Evolutionary conservation across 768 basidiomycete genomes (phyloP).

Genomic region (Chalciporus piperatus): DNA sequence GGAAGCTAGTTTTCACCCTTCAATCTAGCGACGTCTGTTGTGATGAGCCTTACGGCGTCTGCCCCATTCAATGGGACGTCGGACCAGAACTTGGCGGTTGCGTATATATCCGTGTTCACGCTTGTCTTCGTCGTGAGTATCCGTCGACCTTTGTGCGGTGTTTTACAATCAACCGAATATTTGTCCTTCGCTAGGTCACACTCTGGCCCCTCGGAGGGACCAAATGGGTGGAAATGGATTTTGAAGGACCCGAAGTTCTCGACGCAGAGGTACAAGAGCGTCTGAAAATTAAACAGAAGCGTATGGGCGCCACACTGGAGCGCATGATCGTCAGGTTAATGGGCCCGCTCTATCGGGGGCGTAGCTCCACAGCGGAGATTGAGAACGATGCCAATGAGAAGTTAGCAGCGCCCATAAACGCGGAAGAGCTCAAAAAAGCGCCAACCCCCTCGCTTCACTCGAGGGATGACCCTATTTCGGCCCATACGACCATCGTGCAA

Average conservation of each 20-base stretch:
- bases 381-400: constrained; percentile 10
- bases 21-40: constrained; percentile 56
- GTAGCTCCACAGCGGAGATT: not conserved
- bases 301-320: constrained; percentile 12
- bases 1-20: not conserved
- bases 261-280: constrained; percentile 51
- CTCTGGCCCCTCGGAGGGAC: constrained; percentile 64
- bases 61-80: constrained; percentile 57
- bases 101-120: constrained; percentile 62
- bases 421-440: not conserved
- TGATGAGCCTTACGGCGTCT: constrained; percentile 58
- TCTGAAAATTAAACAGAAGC: constrained; percentile 37
- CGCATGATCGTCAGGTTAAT: constrained; percentile 4
- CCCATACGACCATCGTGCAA: constrained; percentile 3
- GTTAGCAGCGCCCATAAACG: not conserved
- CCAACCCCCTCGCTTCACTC: not conserved
- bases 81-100: constrained; percentile 62
- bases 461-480: constrained; percentile 1
- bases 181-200: constrained; percentile 42
- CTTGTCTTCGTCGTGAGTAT: constrained; percentile 55
- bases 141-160: not conserved
- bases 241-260: constrained; percentile 59
- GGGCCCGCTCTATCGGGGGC: not conserved
- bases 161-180: not conserved
- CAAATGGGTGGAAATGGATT: constrained; percentile 58